A percentile compares a stretch with the other conserved stretches of the same genome.
Evolutionary conservation across 108 stramenopile genomes (phyloP).

Genomic region (Chaetoceros tenuissimus): DNA sequence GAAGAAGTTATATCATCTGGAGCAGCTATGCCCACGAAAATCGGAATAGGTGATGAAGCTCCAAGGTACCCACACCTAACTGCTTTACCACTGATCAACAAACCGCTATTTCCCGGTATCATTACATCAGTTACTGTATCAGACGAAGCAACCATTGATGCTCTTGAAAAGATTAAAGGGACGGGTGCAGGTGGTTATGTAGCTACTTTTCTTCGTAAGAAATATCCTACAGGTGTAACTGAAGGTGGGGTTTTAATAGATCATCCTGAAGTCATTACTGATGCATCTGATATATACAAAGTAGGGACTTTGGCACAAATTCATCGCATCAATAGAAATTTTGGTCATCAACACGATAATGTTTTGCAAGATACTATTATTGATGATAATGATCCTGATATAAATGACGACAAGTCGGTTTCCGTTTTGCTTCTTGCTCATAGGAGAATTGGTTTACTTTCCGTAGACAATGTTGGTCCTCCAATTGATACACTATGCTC

Average conservation of each 20-base stretch:
- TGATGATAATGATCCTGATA: conserved; percentile 16
- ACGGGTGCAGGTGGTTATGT: conserved; percentile 48
- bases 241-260: conserved; percentile 55
- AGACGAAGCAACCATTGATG: conserved; percentile 63
- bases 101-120: conserved; percentile 79
- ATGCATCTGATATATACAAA: conserved; percentile 55
- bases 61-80: conserved; percentile 75
- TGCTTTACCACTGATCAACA: conserved; percentile 58
- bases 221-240: conserved; percentile 45
- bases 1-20: conserved; percentile 20
- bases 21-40: conserved; percentile 19
- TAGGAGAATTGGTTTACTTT: conserved; percentile 73
- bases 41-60: conserved; percentile 73
- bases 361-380: background rate
- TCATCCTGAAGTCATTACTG: conserved; percentile 68
- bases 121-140: conserved; percentile 65
- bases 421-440: conserved; percentile 77
- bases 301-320: conserved; percentile 86
- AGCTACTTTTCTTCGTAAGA: conserved; percentile 67
- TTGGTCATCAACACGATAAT: conserved; percentile 4
- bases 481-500: conserved; percentile 83
- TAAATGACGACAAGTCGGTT: conserved; percentile 22
- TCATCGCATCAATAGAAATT: conserved; percentile 39
- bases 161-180: conserved; percentile 48
- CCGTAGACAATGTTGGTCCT: conserved; percentile 78